A percentile compares a stretch with the other conserved stretches of the same genome.
Evolutionary conservation across 345 rosid genomes (phyloP).

Genomic region (Mercurialis annua): DNA sequence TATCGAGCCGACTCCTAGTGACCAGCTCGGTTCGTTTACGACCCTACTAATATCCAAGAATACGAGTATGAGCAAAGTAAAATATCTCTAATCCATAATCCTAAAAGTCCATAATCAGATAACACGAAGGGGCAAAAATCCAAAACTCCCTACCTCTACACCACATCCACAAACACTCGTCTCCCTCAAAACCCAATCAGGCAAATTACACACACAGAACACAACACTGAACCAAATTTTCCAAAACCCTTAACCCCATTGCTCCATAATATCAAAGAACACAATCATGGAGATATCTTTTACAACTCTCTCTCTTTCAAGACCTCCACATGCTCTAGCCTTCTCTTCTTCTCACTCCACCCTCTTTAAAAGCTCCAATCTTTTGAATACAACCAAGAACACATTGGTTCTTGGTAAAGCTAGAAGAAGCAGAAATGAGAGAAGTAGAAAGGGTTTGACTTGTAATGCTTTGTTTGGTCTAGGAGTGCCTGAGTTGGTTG

Average conservation of each 20-base stretch:
- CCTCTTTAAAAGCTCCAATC: constrained; percentile 28
- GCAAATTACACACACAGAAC: constrained; percentile 4
- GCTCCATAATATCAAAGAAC: constrained; percentile 1
- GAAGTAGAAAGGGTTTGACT: constrained; percentile 44
- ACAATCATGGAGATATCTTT: constrained; percentile 60
- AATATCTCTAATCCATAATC: neutral
- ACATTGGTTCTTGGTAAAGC: constrained; percentile 39
- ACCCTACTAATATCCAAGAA: too few relatives aligned
- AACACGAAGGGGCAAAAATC: too few relatives aligned
- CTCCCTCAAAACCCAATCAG: constrained; percentile 8
- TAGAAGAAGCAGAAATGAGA: constrained; percentile 35
- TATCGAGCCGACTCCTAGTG: too few relatives aligned
- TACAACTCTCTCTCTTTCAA: constrained; percentile 40
- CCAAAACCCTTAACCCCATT: constrained; percentile 13
- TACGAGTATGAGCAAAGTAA: too few relatives aligned
- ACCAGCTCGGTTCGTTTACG: too few relatives aligned
- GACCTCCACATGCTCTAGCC: constrained; percentile 30
- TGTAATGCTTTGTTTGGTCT: constrained; percentile 89
- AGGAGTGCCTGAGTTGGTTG: constrained; percentile 92
- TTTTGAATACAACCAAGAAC: constrained; percentile 12
- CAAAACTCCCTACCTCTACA: too few relatives aligned
- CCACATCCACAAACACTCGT: neutral
- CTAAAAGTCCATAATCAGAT: neutral
- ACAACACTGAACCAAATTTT: constrained; percentile 8
- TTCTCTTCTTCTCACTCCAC: constrained; percentile 56